A percentile compares a stretch with the other conserved stretches of the same genome.
These are phyloP conservation scores for Silene vulgaris DNA, from an alignment of 179 eudicot species.

Conservation along the genomic window DNA sequence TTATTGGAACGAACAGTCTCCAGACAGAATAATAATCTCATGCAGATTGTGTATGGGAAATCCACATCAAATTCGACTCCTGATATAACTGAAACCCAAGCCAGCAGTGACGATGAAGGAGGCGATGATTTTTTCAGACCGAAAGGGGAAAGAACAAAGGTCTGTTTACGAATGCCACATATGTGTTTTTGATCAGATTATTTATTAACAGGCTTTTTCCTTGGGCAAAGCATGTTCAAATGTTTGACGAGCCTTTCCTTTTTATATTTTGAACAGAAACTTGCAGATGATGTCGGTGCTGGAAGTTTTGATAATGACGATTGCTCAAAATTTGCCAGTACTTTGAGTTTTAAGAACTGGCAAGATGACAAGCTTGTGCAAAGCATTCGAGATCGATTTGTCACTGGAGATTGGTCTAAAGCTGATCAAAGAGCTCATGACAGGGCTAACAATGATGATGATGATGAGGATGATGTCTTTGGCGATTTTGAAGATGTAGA, in stretches of 20 bases:
- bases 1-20: constrained; percentile 50
- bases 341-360: constrained; percentile 45
- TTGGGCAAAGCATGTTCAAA: neutral
- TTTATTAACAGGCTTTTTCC: neutral
- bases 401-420: constrained; percentile 91
- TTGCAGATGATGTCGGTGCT: constrained; percentile 32
- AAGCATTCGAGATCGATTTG: constrained; percentile 81
- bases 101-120: constrained; percentile 56
- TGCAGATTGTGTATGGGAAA: constrained; percentile 81
- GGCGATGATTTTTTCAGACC: constrained; percentile 82
- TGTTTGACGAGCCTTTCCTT: neutral
- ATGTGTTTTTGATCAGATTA: constrained; percentile 6
- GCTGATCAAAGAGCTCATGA: constrained; percentile 56
- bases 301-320: constrained; percentile 53
- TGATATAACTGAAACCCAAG: constrained; percentile 28
- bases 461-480: constrained; percentile 37
- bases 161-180: constrained; percentile 26
- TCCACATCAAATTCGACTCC: constrained; percentile 27
- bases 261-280: constrained; percentile 35
- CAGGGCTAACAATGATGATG: constrained; percentile 38
- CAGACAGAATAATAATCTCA: constrained; percentile 56
- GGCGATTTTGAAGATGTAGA: constrained; percentile 95
- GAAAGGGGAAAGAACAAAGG: constrained; percentile 81
- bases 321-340: constrained; percentile 53
- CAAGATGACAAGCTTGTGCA: constrained; percentile 37